phyloP scores from a whole-genome alignment of 805 yeast species.

The Ogataea nonfermentans region DNA sequence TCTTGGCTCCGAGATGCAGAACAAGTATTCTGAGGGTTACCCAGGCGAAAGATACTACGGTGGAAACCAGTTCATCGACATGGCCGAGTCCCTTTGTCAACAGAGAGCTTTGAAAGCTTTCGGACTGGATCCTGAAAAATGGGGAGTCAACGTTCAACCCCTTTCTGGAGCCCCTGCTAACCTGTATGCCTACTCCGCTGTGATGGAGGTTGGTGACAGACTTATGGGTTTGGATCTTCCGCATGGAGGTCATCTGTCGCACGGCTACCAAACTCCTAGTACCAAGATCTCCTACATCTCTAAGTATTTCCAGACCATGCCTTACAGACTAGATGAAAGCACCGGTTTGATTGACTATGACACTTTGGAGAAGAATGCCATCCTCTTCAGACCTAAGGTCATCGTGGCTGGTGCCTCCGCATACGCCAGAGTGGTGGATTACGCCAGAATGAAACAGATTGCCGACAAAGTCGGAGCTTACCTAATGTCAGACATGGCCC shows the following conservation, averaged over 20 bases:
- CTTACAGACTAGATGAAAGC: conserved; percentile 80
- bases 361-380: conserved; percentile 74
- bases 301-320: conserved; percentile 96
- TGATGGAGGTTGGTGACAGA: conserved; percentile 86
- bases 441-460: conserved; percentile 83
- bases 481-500: conserved; percentile 94
- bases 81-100: conserved; percentile 87
- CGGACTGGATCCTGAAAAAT: conserved; percentile 66
- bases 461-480: conserved; percentile 94
- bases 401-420: conserved; percentile 98
- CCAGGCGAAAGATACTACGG: conserved; percentile 98
- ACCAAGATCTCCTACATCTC: conserved; percentile 90
- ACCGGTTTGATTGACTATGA: conserved; percentile 95
- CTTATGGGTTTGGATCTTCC: conserved; percentile 97
- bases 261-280: conserved; percentile 90
- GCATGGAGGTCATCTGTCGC: conserved; percentile 97
- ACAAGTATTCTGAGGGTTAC: conserved; percentile 97
- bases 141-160: conserved; percentile 98
- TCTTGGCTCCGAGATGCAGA: conserved; percentile 94
- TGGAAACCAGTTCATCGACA: conserved; percentile 93
- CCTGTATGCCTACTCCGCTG: conserved; percentile 85
- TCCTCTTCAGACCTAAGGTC: conserved; percentile 89
- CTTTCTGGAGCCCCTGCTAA: conserved; percentile 97
- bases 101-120: conserved; percentile 87
- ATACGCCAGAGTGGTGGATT: conserved; percentile 86